A percentile compares a stretch with the other conserved stretches of the same genome.
These are phyloP conservation scores for Flaveria bidentis DNA, from an alignment of 129 eudicot species.

Conservation along the genomic window DNA sequence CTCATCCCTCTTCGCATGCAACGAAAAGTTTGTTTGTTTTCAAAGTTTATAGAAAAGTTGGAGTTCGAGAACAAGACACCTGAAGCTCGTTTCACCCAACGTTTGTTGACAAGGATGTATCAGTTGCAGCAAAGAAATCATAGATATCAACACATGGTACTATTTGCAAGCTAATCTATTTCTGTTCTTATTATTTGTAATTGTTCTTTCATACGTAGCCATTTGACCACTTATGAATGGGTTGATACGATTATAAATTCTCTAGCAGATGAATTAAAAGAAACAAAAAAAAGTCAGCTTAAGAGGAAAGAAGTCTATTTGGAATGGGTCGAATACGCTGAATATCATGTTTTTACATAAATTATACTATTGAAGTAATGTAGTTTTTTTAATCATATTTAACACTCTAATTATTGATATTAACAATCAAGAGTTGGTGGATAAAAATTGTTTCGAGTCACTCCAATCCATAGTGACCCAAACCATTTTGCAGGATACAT, in stretches of 20 bases:
- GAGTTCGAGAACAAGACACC: slow-evolving; percentile 46
- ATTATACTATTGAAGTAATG: background rate
- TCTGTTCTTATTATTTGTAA: background rate
- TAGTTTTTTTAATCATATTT: background rate
- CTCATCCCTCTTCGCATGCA: slow-evolving; percentile 62
- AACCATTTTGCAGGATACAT: slow-evolving; percentile 51
- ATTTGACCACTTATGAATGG: background rate
- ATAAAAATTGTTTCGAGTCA: background rate
- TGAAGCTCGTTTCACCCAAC: slow-evolving; percentile 51
- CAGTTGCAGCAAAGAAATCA: slow-evolving; percentile 41
- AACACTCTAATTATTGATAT: background rate
- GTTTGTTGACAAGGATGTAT: slow-evolving; percentile 46
- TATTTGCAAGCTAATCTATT: background rate
- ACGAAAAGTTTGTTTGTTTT: slow-evolving; percentile 44
- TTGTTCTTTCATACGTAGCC: background rate
- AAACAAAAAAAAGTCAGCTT: background rate
- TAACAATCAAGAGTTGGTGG: background rate
- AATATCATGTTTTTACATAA: background rate
- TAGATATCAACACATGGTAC: slow-evolving; percentile 74
- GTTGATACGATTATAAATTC: background rate
- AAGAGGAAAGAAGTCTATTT: background rate
- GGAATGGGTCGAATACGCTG: background rate
- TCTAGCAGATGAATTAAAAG: background rate
- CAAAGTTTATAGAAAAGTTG: slow-evolving; percentile 37
- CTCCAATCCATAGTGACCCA: background rate